These are phyloP conservation scores for Ustilago trichophora DNA, from an alignment of 1,284 basidiomycete genomes.

Conservation along the genomic window DNA sequence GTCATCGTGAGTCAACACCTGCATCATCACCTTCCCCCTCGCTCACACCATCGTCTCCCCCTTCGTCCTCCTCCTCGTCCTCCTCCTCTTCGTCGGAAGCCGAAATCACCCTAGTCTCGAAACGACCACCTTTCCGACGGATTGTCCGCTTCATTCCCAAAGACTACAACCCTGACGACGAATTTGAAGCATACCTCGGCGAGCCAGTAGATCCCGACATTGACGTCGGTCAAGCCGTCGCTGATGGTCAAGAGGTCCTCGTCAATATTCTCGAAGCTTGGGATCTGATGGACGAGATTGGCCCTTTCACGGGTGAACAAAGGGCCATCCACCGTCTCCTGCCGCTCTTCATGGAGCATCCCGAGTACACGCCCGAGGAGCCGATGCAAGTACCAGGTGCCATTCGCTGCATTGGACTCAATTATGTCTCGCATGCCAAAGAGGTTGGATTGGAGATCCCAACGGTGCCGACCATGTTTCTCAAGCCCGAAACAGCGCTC, in stretches of 20 bases:
- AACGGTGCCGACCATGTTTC: slow-evolving; percentile 79
- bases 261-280: slow-evolving; percentile 75
- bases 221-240: slow-evolving; percentile 71
- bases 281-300: slow-evolving; percentile 72
- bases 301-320: slow-evolving; percentile 73
- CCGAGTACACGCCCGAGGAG: no score
- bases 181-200: slow-evolving; percentile 74
- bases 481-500: slow-evolving; percentile 78
- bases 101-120: no score
- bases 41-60: no score
- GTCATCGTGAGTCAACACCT: no score
- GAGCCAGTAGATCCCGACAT: slow-evolving; percentile 76
- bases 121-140: slow-evolving; percentile 66
- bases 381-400: no score
- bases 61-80: no score
- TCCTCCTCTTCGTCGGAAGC: no score
- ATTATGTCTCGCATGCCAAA: slow-evolving; percentile 81
- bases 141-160: slow-evolving; percentile 83
- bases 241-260: slow-evolving; percentile 72
- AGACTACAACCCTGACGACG: slow-evolving; percentile 69
- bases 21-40: no score
- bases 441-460: slow-evolving; percentile 50
- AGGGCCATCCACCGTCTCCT: slow-evolving; percentile 78
- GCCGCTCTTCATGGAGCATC: slow-evolving; percentile 73
- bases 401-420: slow-evolving; percentile 80